phyloP scores from a whole-genome alignment of 2,329 filamentous ascomycete genomes.

The Fusarium pseudocircinatum region DNA sequence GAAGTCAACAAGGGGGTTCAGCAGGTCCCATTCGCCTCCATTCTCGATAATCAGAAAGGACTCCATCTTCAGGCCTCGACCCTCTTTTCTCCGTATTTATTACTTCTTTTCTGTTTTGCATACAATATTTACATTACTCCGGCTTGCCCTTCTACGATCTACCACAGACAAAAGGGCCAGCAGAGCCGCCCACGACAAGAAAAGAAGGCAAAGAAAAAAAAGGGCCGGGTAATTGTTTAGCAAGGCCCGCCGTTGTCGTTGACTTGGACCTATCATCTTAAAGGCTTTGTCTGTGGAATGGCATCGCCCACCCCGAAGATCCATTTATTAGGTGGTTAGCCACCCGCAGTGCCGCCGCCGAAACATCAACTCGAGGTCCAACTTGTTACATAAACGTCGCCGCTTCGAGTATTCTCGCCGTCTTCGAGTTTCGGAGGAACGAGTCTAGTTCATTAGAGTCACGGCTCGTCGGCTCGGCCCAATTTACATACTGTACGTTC shows the following conservation, averaged over 20 bases:
- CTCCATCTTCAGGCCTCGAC: slow-evolving; percentile 17
- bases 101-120: background rate
- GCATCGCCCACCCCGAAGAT: slow-evolving; percentile 32
- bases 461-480: slow-evolving; percentile 14
- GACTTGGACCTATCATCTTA: slow-evolving; percentile 19
- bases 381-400: slow-evolving; percentile 35
- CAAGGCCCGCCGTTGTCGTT: slow-evolving; percentile 20
- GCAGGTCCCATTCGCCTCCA: background rate
- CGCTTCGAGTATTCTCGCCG: slow-evolving; percentile 25
- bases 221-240: slow-evolving; percentile 16
- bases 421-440: slow-evolving; percentile 7
- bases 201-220: background rate
- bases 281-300: slow-evolving; percentile 31
- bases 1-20: slow-evolving; percentile 3
- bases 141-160: background rate
- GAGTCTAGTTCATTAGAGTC: background rate
- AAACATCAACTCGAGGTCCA: background rate
- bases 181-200: slow-evolving; percentile 11
- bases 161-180: slow-evolving; percentile 2
- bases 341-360: slow-evolving; percentile 29
- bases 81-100: slow-evolving; percentile 19
- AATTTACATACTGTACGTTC: background rate
- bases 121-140: background rate
- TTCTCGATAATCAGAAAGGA: slow-evolving; percentile 6
- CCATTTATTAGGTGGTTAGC: slow-evolving; percentile 23